These are phyloP conservation scores for Cylindrotheca closterium DNA, from an alignment of 108 stramenopile species.

Conservation along the genomic window DNA sequence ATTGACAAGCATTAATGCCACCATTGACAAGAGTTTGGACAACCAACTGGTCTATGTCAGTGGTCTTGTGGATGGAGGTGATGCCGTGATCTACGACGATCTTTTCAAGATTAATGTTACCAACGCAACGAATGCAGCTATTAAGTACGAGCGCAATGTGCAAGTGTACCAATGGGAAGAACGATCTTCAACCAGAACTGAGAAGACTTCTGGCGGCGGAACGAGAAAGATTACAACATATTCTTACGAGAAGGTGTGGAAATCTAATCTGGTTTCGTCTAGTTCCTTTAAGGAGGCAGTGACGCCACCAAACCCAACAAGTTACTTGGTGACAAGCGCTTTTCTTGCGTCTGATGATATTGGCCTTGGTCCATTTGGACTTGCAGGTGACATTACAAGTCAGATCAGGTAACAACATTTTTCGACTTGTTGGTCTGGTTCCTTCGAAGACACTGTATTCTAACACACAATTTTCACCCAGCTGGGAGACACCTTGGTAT, in stretches of 20 bases:
- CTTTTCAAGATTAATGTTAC: slow-evolving; percentile 1
- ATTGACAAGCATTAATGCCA: background rate
- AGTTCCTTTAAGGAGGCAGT: background rate
- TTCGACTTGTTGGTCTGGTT: too few species aligned
- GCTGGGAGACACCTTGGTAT: background rate
- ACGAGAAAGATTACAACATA: slow-evolving; percentile 22
- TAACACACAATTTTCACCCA: too few species aligned
- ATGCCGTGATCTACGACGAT: background rate
- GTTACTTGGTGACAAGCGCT: background rate
- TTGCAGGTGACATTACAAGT: background rate
- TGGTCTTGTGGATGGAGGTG: background rate
- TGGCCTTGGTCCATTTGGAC: background rate
- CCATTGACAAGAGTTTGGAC: slow-evolving; percentile 5
- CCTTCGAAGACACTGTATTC: too few species aligned
- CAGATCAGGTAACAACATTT: too few species aligned
- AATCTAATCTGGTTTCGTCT: background rate
- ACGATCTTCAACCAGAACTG: background rate
- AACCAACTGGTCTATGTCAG: slow-evolving; percentile 13
- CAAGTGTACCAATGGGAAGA: slow-evolving; percentile 29
- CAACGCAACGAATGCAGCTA: background rate
- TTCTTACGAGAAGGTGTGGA: background rate
- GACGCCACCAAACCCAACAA: background rate
- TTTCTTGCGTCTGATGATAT: background rate
- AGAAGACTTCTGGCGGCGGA: slow-evolving; percentile 13
- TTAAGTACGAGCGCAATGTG: slow-evolving; percentile 8